These are phyloP conservation scores for Ilex asprella DNA, from an alignment of 257 asterid genomes.

Conservation along the genomic window DNA sequence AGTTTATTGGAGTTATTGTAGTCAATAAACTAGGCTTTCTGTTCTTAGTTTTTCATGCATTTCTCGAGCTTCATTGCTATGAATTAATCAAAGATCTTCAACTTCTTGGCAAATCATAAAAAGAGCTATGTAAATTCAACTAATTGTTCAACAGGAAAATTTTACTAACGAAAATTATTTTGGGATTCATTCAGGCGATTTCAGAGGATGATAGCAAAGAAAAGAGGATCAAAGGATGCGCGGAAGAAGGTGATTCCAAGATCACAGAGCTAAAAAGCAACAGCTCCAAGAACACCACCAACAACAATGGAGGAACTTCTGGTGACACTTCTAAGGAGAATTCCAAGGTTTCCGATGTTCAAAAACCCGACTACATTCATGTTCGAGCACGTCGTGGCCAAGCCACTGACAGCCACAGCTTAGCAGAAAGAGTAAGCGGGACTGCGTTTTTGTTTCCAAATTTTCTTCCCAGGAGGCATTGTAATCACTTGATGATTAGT, in stretches of 20 bases:
- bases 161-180: background rate
- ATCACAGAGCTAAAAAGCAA: slow-evolving; percentile 40
- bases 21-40: no score
- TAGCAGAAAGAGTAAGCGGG: slow-evolving; percentile 84
- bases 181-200: slow-evolving; percentile 25
- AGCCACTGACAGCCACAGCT: slow-evolving; percentile 97
- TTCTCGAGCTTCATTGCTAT: no score
- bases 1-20: no score
- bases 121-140: no score
- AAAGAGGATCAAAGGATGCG: slow-evolving; percentile 45
- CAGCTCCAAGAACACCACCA: slow-evolving; percentile 24
- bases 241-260: slow-evolving; percentile 42
- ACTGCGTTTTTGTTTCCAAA: background rate
- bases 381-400: slow-evolving; percentile 97
- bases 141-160: no score
- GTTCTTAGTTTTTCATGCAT: no score
- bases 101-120: no score
- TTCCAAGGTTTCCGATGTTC: slow-evolving; percentile 45
- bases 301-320: slow-evolving; percentile 21
- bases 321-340: slow-evolving; percentile 29
- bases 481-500: background rate
- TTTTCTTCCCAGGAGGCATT: no score
- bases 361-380: slow-evolving; percentile 75
- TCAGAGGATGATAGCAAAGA: slow-evolving; percentile 41
- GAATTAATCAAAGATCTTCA: no score